Percentiles rank a stretch among this genome's conserved stretches.
phyloP scores from a whole-genome alignment of 176 grass and related monocot species.

The Oryza coarctata region DNA sequence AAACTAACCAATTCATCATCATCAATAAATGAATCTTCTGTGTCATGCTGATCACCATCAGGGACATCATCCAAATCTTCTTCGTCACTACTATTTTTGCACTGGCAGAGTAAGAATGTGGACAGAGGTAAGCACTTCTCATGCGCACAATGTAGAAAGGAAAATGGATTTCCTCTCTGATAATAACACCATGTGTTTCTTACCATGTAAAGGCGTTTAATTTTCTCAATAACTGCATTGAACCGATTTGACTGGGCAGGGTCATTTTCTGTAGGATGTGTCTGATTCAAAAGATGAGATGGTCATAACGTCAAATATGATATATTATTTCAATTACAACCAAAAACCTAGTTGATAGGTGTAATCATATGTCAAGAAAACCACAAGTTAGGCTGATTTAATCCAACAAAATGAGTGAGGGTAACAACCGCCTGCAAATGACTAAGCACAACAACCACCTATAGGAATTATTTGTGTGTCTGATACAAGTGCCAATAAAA shows the following conservation, averaged over 20 bases:
- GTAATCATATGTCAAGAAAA: background rate
- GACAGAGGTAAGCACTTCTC: background rate
- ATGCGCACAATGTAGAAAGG: background rate
- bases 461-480: background rate
- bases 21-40: conserved; percentile 87
- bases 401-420: conserved; percentile 5
- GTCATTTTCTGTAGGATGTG: conserved; percentile 54
- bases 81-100: conserved; percentile 74
- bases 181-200: background rate
- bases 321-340: background rate
- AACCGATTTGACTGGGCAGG: conserved; percentile 57
- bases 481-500: background rate
- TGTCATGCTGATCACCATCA: conserved; percentile 86
- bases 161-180: conserved; percentile 5
- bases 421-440: background rate
- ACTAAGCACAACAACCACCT: background rate
- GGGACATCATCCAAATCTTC: conserved; percentile 64
- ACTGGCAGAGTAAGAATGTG: conserved; percentile 34
- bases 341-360: background rate
- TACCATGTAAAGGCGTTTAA: conserved; percentile 82
- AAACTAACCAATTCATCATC: conserved; percentile 69
- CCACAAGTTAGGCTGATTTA: background rate
- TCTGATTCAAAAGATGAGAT: conserved; percentile 35
- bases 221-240: conserved; percentile 85
- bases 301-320: background rate